Base-by-base conservation (phyloP, 768 basidiomycete species). In the Dacryopinax primogenitus region DNA sequence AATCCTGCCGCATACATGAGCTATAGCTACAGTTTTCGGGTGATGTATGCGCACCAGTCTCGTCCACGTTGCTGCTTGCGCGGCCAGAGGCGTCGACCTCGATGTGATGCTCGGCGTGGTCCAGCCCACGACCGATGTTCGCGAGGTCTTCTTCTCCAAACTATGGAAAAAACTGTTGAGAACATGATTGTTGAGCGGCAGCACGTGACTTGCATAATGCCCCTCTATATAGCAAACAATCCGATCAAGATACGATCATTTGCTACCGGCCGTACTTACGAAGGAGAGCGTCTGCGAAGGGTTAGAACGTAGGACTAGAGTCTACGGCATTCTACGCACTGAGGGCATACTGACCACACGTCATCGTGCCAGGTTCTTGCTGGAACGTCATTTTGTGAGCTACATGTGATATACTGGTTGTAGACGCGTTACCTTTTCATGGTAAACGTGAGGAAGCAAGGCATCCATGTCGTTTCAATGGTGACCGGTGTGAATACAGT, bases 331-430 rank as follows among this genome's bases (percentile, higher is more conserved):
- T 13, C 51, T 28, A 30, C 51, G 26, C 51, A 58, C 92, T 92
- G 33, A 92, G 78, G 7, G 90, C 88, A 75, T 92, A 88, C 71
- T 92, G 90, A 13, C 90, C 90, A 72, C 90, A 92, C 33, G 92
- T 81, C 83, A 88, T 88, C 1, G 88, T 90, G 26, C 88, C 88
- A 65, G 76, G 68, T 72, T 90, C 82, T 73, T 92, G 90, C 67
- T 73, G 33, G 58, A 37, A 51, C 21, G 21, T 18, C 33, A 13
- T 16, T 16, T 9, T 36, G 26, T 63, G 12, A 65, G 35, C 13
- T 16, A 39, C 4, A 62, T 7, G 33, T 0, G 3, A 21, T 32
- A 26, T 47, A 18, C 11, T 34, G 51, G 18, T 30, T 18, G 13
- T 58, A 58, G 51, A 28, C 9, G 51, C 23, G 26, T 15, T 3